Conservation (phyloP, 2,329 filamentous ascomycete species). For the Plenodomus tracheiphilus region DNA sequence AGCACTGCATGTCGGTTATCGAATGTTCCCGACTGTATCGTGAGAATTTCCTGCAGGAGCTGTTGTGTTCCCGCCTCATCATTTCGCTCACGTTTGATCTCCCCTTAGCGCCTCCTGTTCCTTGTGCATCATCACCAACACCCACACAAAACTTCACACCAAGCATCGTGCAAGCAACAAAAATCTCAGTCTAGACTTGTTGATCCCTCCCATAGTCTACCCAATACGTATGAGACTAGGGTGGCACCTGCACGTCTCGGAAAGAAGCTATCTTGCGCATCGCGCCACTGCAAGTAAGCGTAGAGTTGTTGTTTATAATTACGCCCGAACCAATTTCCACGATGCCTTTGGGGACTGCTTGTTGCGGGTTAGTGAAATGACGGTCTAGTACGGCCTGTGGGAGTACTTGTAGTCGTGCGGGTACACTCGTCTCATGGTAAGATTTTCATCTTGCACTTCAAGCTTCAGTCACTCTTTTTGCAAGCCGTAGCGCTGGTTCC, state of each 20-base stretch:
- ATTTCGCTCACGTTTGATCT: constrained; percentile 42
- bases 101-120: constrained; percentile 26
- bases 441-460: constrained; percentile 3
- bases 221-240: constrained; percentile 5
- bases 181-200: constrained; percentile 14
- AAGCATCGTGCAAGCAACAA: constrained; percentile 15
- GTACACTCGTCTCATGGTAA: neutral
- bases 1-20: neutral
- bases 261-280: neutral
- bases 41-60: neutral
- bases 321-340: constrained; percentile 24
- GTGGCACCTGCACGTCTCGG: constrained; percentile 5
- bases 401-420: constrained; percentile 20
- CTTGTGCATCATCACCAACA: constrained; percentile 12
- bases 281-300: neutral
- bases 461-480: constrained; percentile 23
- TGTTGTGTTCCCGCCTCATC: constrained; percentile 20
- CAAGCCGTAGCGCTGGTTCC: constrained; percentile 36
- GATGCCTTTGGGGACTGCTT: constrained; percentile 11
- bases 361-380: constrained; percentile 18
- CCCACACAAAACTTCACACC: constrained; percentile 11
- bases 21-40: neutral
- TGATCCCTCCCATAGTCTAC: constrained; percentile 4
- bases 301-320: neutral
- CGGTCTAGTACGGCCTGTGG: constrained; percentile 7